Evolutionary conservation across 305 asterid genomes (phyloP).

Genomic region (Fraxinus platypoda): DNA sequence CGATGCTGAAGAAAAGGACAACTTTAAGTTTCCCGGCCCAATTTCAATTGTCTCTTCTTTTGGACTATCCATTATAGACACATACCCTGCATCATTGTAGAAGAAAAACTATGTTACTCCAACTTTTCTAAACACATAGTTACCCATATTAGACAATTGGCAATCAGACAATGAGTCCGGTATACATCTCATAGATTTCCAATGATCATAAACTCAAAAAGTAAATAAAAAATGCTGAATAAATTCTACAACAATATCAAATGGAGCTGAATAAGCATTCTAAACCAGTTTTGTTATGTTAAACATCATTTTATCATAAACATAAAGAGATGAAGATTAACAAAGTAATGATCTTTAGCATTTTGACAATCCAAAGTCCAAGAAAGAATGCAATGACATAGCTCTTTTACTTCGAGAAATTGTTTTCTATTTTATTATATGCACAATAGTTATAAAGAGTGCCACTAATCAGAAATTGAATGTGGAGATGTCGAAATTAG

Average conservation of each 20-base stretch:
- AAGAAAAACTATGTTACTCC: constrained; percentile 5
- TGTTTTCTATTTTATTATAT: neutral
- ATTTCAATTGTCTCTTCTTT: constrained; percentile 50
- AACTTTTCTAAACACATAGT: neutral
- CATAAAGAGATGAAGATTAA: neutral
- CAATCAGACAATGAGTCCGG: neutral
- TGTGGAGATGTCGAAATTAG: neutral
- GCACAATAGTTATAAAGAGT: neutral
- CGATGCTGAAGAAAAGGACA: constrained; percentile 63
- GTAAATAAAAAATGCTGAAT: neutral
- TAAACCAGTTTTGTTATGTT: neutral
- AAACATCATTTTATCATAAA: neutral
- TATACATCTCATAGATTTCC: neutral
- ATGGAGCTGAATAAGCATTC: neutral
- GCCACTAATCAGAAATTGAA: neutral
- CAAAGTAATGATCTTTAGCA: neutral
- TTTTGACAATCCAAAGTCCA: neutral
- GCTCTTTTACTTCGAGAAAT: neutral
- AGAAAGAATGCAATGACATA: neutral
- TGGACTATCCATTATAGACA: constrained; percentile 28
- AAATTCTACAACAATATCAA: neutral
- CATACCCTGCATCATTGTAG: constrained; percentile 38
- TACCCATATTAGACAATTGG: neutral
- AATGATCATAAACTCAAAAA: neutral
- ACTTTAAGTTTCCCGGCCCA: constrained; percentile 74